Evolutionary conservation across 1,284 basidiomycete species (phyloP).

Genomic region (Malassezia pachydermatis): DNA sequence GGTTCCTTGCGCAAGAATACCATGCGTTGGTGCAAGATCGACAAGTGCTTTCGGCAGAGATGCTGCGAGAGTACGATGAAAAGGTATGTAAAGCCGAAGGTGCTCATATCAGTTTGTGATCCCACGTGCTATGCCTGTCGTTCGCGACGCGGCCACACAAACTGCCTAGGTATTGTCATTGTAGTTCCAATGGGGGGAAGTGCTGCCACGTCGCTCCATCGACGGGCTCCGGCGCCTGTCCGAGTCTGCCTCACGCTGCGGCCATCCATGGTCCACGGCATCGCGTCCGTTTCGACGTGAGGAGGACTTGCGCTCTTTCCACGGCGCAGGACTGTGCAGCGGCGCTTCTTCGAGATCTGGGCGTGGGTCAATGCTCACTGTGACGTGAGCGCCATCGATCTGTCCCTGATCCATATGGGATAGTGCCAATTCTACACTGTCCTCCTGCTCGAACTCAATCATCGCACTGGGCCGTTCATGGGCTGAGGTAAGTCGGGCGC

Average conservation of each 20-base stretch:
- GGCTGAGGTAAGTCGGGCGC: background rate
- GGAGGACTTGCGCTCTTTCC: background rate
- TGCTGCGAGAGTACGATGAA: conserved; percentile 19
- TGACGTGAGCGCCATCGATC: conserved; percentile 25
- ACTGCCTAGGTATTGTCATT: too few relatives aligned
- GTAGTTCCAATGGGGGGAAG: too few relatives aligned
- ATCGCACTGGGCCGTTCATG: conserved; percentile 11
- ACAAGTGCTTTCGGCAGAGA: conserved; percentile 8
- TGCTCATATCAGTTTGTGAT: conserved; percentile 11
- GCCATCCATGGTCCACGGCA: background rate
- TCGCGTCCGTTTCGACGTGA: background rate
- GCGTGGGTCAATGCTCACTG: background rate
- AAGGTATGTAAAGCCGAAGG: conserved; percentile 2
- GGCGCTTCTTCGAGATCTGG: background rate
- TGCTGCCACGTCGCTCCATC: too few relatives aligned
- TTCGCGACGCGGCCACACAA: conserved; percentile 16
- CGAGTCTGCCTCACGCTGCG: too few relatives aligned
- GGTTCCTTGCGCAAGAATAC: conserved; percentile 7
- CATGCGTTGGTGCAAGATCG: conserved; percentile 11
- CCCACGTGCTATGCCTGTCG: conserved; percentile 18
- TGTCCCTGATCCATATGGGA: conserved; percentile 31
- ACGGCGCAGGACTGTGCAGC: too few relatives aligned
- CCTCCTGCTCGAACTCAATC: conserved; percentile 16
- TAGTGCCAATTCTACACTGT: conserved; percentile 22
- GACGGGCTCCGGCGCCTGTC: too few relatives aligned